A percentile compares a stretch with the other conserved stretches of the same genome.
phyloP scores from a whole-genome alignment of 306 rosid species.

The Spatholobus suberectus region DNA sequence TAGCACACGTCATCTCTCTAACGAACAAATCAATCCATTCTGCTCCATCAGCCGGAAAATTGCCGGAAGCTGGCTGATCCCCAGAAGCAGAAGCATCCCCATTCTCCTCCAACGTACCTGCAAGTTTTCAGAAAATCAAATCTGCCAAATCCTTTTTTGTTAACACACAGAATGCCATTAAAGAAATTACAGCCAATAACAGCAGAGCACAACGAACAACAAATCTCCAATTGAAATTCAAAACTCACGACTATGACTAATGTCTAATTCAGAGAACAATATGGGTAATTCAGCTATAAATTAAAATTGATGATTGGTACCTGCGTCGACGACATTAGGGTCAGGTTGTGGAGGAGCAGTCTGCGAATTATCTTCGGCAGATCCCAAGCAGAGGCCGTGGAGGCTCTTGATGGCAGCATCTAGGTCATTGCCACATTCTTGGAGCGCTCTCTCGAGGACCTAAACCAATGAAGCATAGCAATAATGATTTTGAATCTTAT shows the following conservation, averaged over 20 bases:
- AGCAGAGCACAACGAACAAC: neutral
- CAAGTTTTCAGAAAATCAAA: conserved; percentile 21
- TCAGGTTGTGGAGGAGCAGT: conserved; percentile 43
- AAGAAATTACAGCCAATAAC: neutral
- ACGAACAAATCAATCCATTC: conserved; percentile 94
- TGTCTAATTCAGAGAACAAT: neutral
- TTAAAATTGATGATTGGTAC: conserved; percentile 28
- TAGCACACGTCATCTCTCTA: conserved; percentile 75
- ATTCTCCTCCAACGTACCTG: conserved; percentile 50
- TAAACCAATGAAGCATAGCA: conserved; percentile 35
- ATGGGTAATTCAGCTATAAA: neutral
- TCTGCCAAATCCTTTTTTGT: neutral
- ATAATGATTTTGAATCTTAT: neutral
- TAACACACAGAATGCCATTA: neutral
- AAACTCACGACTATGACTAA: neutral
- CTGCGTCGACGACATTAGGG: conserved; percentile 51
- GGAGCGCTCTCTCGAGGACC: conserved; percentile 82
- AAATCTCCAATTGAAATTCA: neutral
- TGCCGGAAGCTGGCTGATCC: conserved; percentile 49
- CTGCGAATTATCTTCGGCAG: conserved; percentile 47
- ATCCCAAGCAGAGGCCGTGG: conserved; percentile 68
- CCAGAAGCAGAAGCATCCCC: conserved; percentile 62
- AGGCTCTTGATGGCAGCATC: conserved; percentile 85
- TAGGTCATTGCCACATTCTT: conserved; percentile 79
- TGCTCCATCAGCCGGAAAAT: conserved; percentile 72